Conservation (phyloP, 352 stramenopile species). For the Globisporangium canariense region DNA sequence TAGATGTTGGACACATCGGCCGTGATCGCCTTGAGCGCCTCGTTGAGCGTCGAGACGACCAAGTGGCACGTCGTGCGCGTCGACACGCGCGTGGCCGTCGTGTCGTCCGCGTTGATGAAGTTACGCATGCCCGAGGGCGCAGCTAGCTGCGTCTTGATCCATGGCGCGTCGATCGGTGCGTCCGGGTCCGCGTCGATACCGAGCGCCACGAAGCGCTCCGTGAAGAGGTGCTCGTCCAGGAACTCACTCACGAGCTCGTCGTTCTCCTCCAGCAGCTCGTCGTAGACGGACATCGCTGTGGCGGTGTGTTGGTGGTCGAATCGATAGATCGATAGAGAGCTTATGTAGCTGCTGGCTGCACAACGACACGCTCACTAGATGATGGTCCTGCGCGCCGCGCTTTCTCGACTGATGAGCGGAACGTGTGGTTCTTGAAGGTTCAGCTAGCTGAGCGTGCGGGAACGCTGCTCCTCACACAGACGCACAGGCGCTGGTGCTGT, state of each 20-base stretch:
- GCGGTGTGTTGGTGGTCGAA: no score
- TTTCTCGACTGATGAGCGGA: no score
- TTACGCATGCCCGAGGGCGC: slow-evolving; percentile 40
- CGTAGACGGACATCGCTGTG: slow-evolving; percentile 13
- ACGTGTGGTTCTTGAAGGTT: no score
- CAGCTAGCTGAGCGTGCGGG: no score
- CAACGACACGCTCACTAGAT: no score
- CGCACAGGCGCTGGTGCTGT: no score
- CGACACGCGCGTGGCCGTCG: slow-evolving; percentile 38
- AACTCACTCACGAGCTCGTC: slow-evolving; percentile 19
- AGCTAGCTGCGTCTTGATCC: slow-evolving; percentile 30
- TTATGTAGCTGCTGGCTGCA: no score
- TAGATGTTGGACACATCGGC: slow-evolving; percentile 52
- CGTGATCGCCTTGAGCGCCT: slow-evolving; percentile 53
- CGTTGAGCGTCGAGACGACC: slow-evolving; percentile 54
- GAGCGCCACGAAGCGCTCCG: slow-evolving; percentile 14
- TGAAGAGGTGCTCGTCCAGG: slow-evolving; percentile 15
- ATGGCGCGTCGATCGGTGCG: slow-evolving; percentile 27
- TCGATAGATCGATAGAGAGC: no score
- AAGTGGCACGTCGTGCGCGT: slow-evolving; percentile 51
- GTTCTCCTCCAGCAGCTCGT: slow-evolving; percentile 16
- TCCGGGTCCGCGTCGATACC: slow-evolving; percentile 7
- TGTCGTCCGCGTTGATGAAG: slow-evolving; percentile 44
- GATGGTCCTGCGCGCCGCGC: no score
- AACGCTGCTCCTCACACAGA: no score